These are phyloP conservation scores for Salix arbutifolia DNA, from an alignment of 345 rosid genomes.

Conservation along the genomic window DNA sequence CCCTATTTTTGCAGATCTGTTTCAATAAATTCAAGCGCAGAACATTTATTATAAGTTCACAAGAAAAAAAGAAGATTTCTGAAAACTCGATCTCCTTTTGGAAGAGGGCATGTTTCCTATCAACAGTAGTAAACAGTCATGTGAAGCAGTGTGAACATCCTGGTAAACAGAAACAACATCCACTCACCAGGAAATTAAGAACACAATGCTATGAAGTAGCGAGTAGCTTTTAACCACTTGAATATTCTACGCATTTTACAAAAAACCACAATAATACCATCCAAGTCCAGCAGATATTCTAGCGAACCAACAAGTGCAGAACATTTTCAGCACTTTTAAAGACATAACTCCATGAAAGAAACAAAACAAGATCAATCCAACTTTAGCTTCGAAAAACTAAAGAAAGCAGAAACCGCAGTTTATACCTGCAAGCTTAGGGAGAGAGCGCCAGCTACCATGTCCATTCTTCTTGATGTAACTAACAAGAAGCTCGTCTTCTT, in stretches of 20 bases:
- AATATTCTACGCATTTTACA: neutral
- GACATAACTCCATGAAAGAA: neutral
- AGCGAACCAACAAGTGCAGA: neutral
- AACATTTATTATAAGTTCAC: neutral
- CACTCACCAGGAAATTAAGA: too few species aligned
- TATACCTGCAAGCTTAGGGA: conserved; percentile 31
- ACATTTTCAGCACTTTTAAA: neutral
- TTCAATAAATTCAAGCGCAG: neutral
- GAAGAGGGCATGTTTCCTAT: neutral
- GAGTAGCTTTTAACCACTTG: neutral
- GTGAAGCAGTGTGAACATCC: neutral
- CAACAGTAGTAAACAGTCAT: neutral
- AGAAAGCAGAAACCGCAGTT: neutral
- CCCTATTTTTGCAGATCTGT: neutral
- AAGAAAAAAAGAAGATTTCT: neutral
- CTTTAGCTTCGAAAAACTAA: neutral
- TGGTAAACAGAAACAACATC: neutral
- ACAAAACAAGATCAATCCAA: neutral
- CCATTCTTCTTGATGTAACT: conserved; percentile 26
- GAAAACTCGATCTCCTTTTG: neutral
- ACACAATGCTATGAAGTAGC: neutral
- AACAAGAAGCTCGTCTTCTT: conserved; percentile 32
- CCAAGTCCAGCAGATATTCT: neutral
- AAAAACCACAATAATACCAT: neutral
- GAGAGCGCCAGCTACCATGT: conserved; percentile 41